Conservation (phyloP, 805 yeast genomes). For the Yamadazyma insecticola region DNA sequence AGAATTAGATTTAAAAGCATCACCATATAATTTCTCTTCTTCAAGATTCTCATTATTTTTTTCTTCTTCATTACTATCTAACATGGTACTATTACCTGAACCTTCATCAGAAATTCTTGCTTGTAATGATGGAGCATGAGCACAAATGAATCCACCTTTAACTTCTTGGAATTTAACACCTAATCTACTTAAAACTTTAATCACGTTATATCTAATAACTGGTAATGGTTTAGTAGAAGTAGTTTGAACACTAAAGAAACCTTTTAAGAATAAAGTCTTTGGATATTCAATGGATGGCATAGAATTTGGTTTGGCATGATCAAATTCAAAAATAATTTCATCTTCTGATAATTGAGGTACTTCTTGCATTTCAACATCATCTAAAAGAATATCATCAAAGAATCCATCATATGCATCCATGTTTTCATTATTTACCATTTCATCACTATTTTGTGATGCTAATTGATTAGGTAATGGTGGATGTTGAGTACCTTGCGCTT, state of each 20-base stretch:
- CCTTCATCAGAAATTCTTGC: constrained; percentile 4
- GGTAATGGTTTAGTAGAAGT: constrained; percentile 91
- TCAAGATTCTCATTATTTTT: constrained; percentile 18
- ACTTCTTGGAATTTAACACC: constrained; percentile 85
- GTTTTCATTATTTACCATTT: constrained; percentile 26
- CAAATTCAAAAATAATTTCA: constrained; percentile 38
- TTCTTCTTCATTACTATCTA: constrained; percentile 13
- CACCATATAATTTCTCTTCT: constrained; percentile 33
- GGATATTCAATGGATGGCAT: constrained; percentile 96
- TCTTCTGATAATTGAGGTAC: constrained; percentile 36
- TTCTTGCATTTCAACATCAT: constrained; percentile 26
- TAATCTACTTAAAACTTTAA: constrained; percentile 66
- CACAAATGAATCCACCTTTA: constrained; percentile 89
- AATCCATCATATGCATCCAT: constrained; percentile 37
- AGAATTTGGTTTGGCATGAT: constrained; percentile 61
- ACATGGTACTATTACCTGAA: neutral
- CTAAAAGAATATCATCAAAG: constrained; percentile 54
- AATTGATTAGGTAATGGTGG: constrained; percentile 44
- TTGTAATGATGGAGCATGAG: constrained; percentile 53
- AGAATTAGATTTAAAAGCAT: constrained; percentile 36
- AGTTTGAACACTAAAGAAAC: constrained; percentile 91
- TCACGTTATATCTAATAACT: constrained; percentile 79
- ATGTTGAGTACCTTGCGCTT: constrained; percentile 14
- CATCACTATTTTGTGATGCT: constrained; percentile 44
- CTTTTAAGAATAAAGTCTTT: constrained; percentile 83